Conservation (phyloP, 257 asterid genomes). For the Paraleonurus japonicus region DNA sequence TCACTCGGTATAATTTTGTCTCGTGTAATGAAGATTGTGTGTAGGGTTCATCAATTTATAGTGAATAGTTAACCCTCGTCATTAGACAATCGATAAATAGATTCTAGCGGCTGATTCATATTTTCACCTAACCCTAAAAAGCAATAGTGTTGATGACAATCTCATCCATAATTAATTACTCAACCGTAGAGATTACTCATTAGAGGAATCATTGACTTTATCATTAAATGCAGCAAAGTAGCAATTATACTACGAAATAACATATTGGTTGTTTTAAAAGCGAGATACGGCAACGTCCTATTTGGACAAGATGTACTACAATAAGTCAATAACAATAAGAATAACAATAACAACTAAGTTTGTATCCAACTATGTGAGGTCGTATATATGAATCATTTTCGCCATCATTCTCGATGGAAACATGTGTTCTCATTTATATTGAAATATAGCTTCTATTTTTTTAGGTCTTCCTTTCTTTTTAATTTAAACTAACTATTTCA, state of each 20-base stretch:
- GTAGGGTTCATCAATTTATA: constrained; percentile 5
- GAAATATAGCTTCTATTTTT: no score
- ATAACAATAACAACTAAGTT: no score
- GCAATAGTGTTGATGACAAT: constrained; percentile 5
- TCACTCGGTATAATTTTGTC: background rate
- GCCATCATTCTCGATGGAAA: background rate
- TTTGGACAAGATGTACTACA: no score
- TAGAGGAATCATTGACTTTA: background rate
- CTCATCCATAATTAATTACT: background rate
- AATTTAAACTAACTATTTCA: no score
- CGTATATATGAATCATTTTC: no score
- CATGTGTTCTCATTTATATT: background rate
- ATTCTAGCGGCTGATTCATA: background rate
- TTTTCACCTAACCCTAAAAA: constrained; percentile 20
- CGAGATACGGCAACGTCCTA: no score
- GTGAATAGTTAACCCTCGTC: constrained; percentile 6
- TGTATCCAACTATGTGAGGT: no score
- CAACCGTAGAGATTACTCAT: constrained; percentile 12
- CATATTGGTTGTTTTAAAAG: no score
- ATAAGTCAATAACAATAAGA: no score
- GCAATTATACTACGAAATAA: background rate
- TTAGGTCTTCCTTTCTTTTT: background rate
- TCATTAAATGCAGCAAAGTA: background rate
- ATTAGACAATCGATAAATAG: background rate
- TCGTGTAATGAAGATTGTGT: background rate